These are phyloP conservation scores for Hygrocybe punicea DNA, from an alignment of 768 basidiomycete genomes.

Conservation along the genomic window DNA sequence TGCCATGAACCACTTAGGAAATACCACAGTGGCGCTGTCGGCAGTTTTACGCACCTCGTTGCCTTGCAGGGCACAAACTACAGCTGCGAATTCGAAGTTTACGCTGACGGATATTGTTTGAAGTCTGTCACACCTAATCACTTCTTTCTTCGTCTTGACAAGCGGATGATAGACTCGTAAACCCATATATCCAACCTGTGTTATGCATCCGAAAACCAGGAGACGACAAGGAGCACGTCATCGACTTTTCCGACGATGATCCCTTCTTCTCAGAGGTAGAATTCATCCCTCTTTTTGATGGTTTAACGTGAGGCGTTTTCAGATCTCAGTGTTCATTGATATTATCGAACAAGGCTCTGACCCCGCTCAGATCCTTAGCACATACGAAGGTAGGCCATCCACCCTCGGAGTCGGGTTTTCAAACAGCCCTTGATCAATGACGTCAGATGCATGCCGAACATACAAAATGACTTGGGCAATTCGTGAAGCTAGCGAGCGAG, in stretches of 20 bases:
- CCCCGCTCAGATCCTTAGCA: conserved; percentile 72
- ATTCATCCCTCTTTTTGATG: background rate
- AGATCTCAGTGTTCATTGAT: conserved; percentile 81
- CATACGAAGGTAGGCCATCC: conserved; percentile 67
- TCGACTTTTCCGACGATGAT: conserved; percentile 77
- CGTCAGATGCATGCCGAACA: conserved; percentile 74
- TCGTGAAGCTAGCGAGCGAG: conserved; percentile 66
- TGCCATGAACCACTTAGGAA: conserved; percentile 54
- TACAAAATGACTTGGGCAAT: conserved; percentile 96
- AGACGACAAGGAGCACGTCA: conserved; percentile 67
- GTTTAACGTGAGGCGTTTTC: background rate
- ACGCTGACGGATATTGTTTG: conserved; percentile 87
- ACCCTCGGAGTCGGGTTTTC: conserved; percentile 2
- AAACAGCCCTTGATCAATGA: conserved; percentile 1
- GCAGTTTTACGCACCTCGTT: conserved; percentile 84
- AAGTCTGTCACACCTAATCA: conserved; percentile 47
- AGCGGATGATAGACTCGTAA: conserved; percentile 57
- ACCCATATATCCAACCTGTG: conserved; percentile 91
- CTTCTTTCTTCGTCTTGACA: conserved; percentile 1
- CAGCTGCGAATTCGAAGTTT: conserved; percentile 91
- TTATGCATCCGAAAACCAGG: conserved; percentile 84
- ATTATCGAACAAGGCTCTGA: conserved; percentile 83
- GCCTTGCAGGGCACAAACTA: conserved; percentile 91
- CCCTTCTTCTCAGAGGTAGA: conserved; percentile 83
- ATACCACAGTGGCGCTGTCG: conserved; percentile 92